Evolutionary conservation across 805 yeast genomes (phyloP).

Genomic region (Komagataella populi): DNA sequence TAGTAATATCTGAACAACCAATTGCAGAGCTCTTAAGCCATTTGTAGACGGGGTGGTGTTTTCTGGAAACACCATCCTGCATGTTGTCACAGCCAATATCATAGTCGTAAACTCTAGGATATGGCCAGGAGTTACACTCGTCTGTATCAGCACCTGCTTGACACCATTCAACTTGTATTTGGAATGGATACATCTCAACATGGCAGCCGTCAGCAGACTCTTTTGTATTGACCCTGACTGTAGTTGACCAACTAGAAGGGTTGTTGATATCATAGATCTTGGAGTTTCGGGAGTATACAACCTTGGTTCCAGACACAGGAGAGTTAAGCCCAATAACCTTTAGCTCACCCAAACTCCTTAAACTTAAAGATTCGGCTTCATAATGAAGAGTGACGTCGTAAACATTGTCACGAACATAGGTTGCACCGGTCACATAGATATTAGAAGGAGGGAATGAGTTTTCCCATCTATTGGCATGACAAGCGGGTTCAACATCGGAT

Average conservation of each 20-base stretch:
- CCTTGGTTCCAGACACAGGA: slow-evolving; percentile 10
- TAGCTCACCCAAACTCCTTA: slow-evolving; percentile 11
- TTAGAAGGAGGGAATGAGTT: background rate
- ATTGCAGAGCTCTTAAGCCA: background rate
- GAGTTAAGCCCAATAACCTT: slow-evolving; percentile 16
- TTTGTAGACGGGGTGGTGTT: background rate
- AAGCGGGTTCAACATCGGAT: background rate
- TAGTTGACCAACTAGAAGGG: slow-evolving; percentile 15
- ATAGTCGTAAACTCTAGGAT: background rate
- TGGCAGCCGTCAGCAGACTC: slow-evolving; percentile 3
- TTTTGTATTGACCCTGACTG: slow-evolving; percentile 11
- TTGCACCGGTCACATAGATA: background rate
- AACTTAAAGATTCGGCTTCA: slow-evolving; percentile 5
- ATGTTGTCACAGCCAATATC: background rate
- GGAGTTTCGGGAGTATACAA: slow-evolving; percentile 13
- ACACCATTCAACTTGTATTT: slow-evolving; percentile 17
- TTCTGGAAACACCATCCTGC: background rate
- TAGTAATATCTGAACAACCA: background rate
- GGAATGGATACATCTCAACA: slow-evolving; percentile 13
- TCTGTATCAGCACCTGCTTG: background rate
- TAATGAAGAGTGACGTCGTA: slow-evolving; percentile 6
- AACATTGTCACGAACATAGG: background rate
- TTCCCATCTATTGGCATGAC: background rate
- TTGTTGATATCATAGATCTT: slow-evolving; percentile 8
- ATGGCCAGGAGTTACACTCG: background rate